phyloP scores from a whole-genome alignment of 2,329 filamentous ascomycete species.

The Paraphoma sp. region DNA sequence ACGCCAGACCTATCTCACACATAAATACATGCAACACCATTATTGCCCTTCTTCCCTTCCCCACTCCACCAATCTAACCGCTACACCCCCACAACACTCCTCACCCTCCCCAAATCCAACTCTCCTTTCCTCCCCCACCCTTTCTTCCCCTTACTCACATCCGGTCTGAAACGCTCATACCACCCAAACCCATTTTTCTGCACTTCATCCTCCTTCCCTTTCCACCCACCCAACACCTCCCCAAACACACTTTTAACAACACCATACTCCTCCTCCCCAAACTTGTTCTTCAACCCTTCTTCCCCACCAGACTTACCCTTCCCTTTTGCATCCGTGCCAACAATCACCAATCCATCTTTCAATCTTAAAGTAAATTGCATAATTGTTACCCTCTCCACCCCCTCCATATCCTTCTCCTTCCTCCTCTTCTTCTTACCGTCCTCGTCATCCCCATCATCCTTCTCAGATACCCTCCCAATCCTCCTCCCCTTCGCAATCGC shows the following conservation, averaged over 20 bases:
- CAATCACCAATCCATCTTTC: background rate
- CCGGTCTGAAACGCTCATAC: conserved; percentile 40
- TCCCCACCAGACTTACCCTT: background rate
- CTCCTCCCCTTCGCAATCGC: conserved; percentile 41
- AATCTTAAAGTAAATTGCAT: background rate
- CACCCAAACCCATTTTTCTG: conserved; percentile 31
- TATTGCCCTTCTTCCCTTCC: too few relatives aligned
- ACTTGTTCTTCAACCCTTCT: background rate
- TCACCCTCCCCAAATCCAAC: conserved; percentile 20
- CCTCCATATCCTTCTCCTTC: background rate
- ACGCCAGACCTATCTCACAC: too few relatives aligned
- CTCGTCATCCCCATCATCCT: conserved; percentile 18
- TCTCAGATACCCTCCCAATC: conserved; percentile 35
- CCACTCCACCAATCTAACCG: too few relatives aligned
- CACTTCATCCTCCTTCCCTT: conserved; percentile 32
- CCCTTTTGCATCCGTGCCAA: background rate
- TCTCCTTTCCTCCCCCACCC: conserved; percentile 41
- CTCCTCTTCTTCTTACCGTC: background rate
- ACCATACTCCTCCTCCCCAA: background rate
- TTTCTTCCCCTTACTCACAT: conserved; percentile 30
- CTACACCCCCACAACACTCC: background rate
- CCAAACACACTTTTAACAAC: background rate
- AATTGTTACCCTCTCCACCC: background rate
- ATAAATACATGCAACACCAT: too few relatives aligned
- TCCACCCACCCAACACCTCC: conserved; percentile 8